Evolutionary conservation across 164 flowering plant species (phyloP).

Genomic region (Nelumbo lutea): DNA sequence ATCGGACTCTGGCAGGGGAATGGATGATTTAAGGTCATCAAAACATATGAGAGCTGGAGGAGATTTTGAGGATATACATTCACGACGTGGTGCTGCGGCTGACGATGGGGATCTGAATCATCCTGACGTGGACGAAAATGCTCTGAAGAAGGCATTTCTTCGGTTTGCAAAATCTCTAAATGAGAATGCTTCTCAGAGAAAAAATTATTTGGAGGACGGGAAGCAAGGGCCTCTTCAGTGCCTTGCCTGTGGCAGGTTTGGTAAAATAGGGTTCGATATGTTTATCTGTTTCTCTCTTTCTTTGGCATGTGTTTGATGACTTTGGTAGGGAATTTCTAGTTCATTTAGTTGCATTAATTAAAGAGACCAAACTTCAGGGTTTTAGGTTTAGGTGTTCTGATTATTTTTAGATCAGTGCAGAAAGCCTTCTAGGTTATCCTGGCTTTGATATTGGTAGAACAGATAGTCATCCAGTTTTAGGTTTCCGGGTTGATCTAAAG

Average conservation of each 20-base stretch:
- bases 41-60: conserved; percentile 48
- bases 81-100: conserved; percentile 11
- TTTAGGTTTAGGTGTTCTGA: not conserved
- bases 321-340: not conserved
- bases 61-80: conserved; percentile 15
- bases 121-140: conserved; percentile 47
- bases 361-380: not conserved
- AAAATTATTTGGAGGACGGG: conserved; percentile 72
- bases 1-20: conserved; percentile 14
- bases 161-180: conserved; percentile 48
- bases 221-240: conserved; percentile 68
- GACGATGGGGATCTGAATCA: conserved; percentile 22
- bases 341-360: not conserved
- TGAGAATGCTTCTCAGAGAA: conserved; percentile 50
- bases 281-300: conserved; percentile 3
- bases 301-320: not conserved
- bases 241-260: conserved; percentile 86
- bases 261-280: conserved; percentile 6
- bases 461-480: no score
- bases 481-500: no score
- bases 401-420: no score
- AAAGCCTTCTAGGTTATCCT: no score
- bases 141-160: conserved; percentile 61
- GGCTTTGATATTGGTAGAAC: no score
- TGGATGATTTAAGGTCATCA: conserved; percentile 41